These are phyloP conservation scores for Cladosporium halotolerans DNA, from an alignment of 2,329 filamentous ascomycete species.

Conservation along the genomic window DNA sequence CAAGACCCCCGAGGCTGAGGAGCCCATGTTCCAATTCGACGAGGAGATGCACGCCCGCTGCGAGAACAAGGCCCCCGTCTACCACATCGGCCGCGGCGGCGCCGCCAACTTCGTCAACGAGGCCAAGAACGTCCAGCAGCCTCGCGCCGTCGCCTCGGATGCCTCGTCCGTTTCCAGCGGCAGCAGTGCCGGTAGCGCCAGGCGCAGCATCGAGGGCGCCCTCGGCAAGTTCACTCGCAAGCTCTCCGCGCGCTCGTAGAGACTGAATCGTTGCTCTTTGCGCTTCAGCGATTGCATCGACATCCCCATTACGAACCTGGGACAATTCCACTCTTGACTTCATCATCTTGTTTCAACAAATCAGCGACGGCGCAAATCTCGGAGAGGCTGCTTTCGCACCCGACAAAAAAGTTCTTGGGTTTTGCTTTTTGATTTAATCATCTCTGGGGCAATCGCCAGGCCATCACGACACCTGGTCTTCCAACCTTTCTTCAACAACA, in stretches of 20 bases:
- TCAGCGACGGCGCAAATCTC: neutral
- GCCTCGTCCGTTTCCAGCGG: conserved; percentile 6
- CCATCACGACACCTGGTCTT: neutral
- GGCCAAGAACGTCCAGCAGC: conserved; percentile 6
- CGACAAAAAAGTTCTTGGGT: conserved; percentile 6
- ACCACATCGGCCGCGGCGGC: conserved; percentile 58
- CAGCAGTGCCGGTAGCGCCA: conserved; percentile 9
- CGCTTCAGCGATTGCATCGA: neutral
- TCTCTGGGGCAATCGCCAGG: neutral
- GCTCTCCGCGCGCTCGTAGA: conserved; percentile 9
- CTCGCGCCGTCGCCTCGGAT: conserved; percentile 2
- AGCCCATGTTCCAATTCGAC: conserved; percentile 62
- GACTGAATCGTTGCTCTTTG: neutral
- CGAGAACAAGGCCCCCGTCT: conserved; percentile 49
- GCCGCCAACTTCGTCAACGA: conserved; percentile 49
- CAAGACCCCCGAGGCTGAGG: conserved; percentile 42
- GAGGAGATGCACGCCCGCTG: conserved; percentile 56
- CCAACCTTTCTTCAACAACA: neutral
- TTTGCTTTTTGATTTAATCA: neutral
- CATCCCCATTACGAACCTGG: conserved; percentile 4
- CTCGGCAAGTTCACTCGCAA: conserved; percentile 13
- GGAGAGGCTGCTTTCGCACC: neutral
- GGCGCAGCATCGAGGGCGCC: conserved; percentile 12
- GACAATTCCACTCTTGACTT: neutral
- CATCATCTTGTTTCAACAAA: neutral